Conservation (phyloP, 2,329 filamentous ascomycete genomes). For the Alternaria tenuissima region DNA sequence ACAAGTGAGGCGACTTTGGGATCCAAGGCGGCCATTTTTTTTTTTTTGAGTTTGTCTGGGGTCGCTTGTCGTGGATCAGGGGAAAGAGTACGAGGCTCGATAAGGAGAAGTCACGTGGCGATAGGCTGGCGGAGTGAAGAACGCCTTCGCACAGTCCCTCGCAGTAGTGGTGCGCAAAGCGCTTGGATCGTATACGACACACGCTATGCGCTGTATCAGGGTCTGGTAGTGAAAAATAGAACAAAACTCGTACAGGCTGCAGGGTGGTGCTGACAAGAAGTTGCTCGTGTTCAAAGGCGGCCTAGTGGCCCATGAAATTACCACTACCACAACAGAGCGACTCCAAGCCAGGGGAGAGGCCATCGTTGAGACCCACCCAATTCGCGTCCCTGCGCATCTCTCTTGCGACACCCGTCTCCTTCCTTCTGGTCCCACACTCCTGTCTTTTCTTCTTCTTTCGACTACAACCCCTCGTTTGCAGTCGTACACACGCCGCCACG, state of each 20-base stretch:
- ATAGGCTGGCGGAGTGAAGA: slow-evolving; percentile 9
- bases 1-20: slow-evolving; percentile 61
- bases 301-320: slow-evolving; percentile 43
- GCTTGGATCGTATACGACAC: background rate
- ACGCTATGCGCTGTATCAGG: background rate
- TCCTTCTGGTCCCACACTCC: slow-evolving; percentile 21
- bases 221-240: slow-evolving; percentile 15
- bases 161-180: background rate
- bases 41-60: slow-evolving; percentile 17
- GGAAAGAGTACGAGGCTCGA: slow-evolving; percentile 16
- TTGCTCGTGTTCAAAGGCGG: slow-evolving; percentile 26
- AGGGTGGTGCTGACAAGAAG: slow-evolving; percentile 27
- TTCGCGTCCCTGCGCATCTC: slow-evolving; percentile 41
- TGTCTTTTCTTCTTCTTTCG: slow-evolving; percentile 29
- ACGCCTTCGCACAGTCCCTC: background rate
- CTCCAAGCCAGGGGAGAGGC: slow-evolving; percentile 38
- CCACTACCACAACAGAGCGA: slow-evolving; percentile 22
- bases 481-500: slow-evolving; percentile 15
- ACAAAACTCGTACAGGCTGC: slow-evolving; percentile 12
- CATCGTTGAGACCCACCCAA: slow-evolving; percentile 32
- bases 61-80: slow-evolving; percentile 29
- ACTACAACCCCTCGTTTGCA: slow-evolving; percentile 3
- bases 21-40: slow-evolving; percentile 58
- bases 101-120: slow-evolving; percentile 28
- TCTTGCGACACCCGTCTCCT: slow-evolving; percentile 30